These are phyloP conservation scores for Paulownia fortunei DNA, from an alignment of 257 asterid species.

Conservation along the genomic window DNA sequence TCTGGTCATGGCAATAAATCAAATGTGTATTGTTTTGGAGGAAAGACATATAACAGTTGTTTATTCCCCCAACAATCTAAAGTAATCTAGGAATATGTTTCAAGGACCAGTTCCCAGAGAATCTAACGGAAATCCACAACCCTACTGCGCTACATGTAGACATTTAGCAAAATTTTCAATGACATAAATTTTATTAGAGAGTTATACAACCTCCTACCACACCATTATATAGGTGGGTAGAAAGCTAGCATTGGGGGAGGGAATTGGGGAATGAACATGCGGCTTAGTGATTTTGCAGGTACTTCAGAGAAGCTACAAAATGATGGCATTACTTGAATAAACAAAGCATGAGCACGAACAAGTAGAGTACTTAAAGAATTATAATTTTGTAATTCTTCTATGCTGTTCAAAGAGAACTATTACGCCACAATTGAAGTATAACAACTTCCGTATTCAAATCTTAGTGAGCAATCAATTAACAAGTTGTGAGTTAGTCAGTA, in stretches of 20 bases:
- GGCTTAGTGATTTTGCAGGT: no score
- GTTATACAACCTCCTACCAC: neutral
- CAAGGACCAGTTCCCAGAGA: neutral
- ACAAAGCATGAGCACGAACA: neutral
- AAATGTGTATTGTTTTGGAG: neutral
- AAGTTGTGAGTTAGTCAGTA: neutral
- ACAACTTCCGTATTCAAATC: no score
- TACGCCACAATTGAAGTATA: neutral
- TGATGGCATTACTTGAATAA: neutral
- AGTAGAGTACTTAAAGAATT: neutral
- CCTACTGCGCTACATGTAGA: neutral
- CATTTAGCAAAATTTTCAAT: neutral
- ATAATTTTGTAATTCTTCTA: neutral
- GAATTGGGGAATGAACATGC: no score
- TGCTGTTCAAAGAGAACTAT: neutral
- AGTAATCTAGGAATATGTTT: neutral
- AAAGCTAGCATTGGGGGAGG: neutral
- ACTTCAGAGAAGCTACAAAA: neutral
- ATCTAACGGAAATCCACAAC: neutral
- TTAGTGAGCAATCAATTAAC: neutral
- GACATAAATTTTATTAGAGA: neutral
- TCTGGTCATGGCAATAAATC: neutral
- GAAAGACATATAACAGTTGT: neutral
- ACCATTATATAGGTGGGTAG: neutral
- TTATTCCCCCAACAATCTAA: conserved; percentile 4